Evolutionary conservation across 306 rosid genomes (phyloP), one percentile per base, ranked within the genome.

Genomic region (Styphnolobium japonicum): DNA sequence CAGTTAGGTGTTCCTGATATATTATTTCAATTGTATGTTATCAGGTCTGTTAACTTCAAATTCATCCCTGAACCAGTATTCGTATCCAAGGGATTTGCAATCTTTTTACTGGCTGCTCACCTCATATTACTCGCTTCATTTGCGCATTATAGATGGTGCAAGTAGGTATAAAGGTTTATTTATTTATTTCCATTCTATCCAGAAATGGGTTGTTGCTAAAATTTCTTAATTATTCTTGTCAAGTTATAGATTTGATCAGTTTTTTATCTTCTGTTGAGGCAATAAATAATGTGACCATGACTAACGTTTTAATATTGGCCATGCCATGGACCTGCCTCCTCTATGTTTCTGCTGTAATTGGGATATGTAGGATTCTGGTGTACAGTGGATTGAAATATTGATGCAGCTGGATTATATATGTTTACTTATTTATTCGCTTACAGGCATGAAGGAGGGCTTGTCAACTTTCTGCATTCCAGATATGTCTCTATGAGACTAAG

Each of bases 21-120:
- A 58, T 89, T 78, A 67, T 56, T 64, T 78, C 45, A 53, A n/a
- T 43, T 80, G 60, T 36, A 46, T 78, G 85, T 84, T 83, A 36
- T 74, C 87, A 95, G 98, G 99, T 96, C 97, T 55, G 93, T 93
- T 70, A 96, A 96, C 89, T 90, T 96, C 89, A 96, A 93, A 88
- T 96, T 96, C 40, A 76, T 96, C 72, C 97, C 96, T 5, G 98
- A 96, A 80, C 88, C 86, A 80, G 73, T 96, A 76, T 96, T 96
- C 76, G 85, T 88, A 51, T 96, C 98, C 29, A 93, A 93, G 85
- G 87, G 92, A 85, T 87, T 93, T 85, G 93, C 98, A 10, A 79
- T 83, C 86, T 81, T 65, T 62, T 83, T 93, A 89, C 85, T 96
- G 91, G 82, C 89, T 80, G 81, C 85, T 58, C 98, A 93, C 90